Evolutionary conservation across 108 stramenopile species (phyloP).

Genomic region (Cyclostephanos tholiformis): DNA sequence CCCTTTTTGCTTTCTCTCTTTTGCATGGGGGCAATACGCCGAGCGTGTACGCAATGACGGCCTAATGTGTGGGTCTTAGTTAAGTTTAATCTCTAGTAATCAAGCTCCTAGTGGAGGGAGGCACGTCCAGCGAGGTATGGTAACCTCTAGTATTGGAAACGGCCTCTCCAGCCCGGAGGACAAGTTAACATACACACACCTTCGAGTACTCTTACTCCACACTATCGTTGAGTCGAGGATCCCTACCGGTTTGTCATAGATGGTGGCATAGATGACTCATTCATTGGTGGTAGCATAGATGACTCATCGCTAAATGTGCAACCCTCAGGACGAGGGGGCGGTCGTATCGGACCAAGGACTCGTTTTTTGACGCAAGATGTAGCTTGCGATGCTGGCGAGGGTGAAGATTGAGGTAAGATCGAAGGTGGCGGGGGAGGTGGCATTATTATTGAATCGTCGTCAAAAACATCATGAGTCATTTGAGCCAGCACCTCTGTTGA

Average conservation of each 20-base stretch:
- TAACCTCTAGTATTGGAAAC: too few relatives aligned
- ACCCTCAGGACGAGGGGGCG: neutral
- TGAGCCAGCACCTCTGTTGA: neutral
- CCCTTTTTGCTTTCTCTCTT: too few relatives aligned
- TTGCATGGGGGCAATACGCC: too few relatives aligned
- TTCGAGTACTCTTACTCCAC: too few relatives aligned
- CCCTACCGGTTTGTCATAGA: constrained; percentile 13
- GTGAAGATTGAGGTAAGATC: neutral
- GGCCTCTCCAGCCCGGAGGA: too few relatives aligned
- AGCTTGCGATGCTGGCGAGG: neutral
- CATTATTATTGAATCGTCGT: constrained; percentile 31
- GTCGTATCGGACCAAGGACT: constrained; percentile 3
- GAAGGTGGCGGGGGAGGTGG: constrained; percentile 27
- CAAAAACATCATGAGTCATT: neutral
- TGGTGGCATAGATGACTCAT: neutral
- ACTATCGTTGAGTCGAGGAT: too few relatives aligned
- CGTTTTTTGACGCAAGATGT: neutral
- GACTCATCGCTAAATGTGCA: constrained; percentile 5
- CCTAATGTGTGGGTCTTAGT: too few relatives aligned
- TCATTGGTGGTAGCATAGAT: constrained; percentile 1
- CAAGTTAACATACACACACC: too few relatives aligned
- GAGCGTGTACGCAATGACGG: too few relatives aligned
- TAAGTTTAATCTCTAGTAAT: too few relatives aligned
- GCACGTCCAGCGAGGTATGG: too few relatives aligned
- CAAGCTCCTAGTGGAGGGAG: too few relatives aligned